A percentile compares a stretch with the other conserved stretches of the same genome.
Evolutionary conservation across 2,329 filamentous ascomycete species (phyloP).

Genomic region (Aspergillus jensenii): DNA sequence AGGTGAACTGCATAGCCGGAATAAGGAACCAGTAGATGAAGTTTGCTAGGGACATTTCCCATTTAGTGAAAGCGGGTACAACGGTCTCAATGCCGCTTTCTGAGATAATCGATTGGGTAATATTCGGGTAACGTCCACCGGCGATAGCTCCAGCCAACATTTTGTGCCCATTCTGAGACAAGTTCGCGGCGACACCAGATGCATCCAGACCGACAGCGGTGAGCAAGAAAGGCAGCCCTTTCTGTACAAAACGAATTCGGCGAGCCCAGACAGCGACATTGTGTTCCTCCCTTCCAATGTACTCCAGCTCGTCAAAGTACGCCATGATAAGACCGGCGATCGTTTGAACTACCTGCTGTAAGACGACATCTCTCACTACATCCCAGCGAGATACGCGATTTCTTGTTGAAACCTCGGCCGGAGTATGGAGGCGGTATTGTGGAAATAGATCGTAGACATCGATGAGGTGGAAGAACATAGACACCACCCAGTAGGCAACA

Average conservation of each 20-base stretch:
- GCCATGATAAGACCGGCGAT: conserved; percentile 66
- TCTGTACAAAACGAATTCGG: conserved; percentile 74
- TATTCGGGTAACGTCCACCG: conserved; percentile 76
- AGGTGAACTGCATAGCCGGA: conserved; percentile 72
- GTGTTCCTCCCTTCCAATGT: conserved; percentile 75
- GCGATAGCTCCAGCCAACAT: conserved; percentile 72
- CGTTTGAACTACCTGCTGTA: conserved; percentile 91
- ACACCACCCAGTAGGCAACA: conserved; percentile 83
- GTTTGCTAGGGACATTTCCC: conserved; percentile 76
- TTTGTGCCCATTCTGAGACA: conserved; percentile 66
- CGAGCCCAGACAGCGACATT: conserved; percentile 89
- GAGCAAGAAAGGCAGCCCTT: conserved; percentile 71
- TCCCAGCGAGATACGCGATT: conserved; percentile 85
- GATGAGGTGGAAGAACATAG: conserved; percentile 81
- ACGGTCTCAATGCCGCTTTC: conserved; percentile 48
- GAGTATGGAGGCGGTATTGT: conserved; percentile 91
- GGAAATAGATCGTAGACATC: conserved; percentile 84
- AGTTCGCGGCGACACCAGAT: conserved; percentile 69
- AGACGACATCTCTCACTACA: conserved; percentile 83
- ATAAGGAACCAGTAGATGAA: conserved; percentile 76
- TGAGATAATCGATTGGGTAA: conserved; percentile 60
- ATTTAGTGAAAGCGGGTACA: conserved; percentile 73
- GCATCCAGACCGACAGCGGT: conserved; percentile 75
- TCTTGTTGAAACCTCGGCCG: conserved; percentile 81
- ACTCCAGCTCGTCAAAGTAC: conserved; percentile 70